phyloP scores from a whole-genome alignment of 768 basidiomycete genomes.

The Cystobasidium onofrii region DNA sequence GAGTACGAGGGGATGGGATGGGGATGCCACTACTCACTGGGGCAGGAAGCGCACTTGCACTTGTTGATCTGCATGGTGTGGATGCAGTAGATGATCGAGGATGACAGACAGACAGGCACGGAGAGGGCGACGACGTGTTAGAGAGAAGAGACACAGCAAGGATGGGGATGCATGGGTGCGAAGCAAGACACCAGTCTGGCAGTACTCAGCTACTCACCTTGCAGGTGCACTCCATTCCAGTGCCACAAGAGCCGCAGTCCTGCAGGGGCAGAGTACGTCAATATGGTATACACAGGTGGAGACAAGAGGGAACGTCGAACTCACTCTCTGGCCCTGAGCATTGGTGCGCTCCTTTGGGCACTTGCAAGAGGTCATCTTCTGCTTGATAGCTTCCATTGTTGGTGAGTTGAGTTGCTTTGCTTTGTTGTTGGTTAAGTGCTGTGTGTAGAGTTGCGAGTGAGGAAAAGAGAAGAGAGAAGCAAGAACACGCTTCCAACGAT shows the following conservation, averaged over 20 bases:
- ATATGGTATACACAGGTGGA: too few species aligned
- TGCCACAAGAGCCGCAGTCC: neutral
- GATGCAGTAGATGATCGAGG: too few species aligned
- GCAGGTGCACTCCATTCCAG: neutral
- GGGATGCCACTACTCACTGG: neutral
- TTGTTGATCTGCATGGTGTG: neutral
- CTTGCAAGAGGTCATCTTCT: slow-evolving; percentile 4
- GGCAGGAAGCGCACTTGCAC: neutral
- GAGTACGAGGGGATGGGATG: neutral
- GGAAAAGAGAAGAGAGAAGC: neutral
- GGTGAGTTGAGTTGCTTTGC: neutral
- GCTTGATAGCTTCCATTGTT: slow-evolving; percentile 1
- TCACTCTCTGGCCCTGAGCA: neutral
- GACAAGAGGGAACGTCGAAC: neutral
- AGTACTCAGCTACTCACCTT: neutral
- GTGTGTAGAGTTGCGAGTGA: neutral
- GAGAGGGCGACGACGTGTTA: neutral
- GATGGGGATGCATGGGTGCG: neutral
- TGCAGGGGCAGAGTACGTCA: neutral
- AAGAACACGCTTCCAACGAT: neutral
- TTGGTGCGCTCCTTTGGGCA: neutral
- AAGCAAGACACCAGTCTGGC: neutral
- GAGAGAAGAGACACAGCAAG: neutral
- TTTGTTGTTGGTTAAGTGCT: neutral
- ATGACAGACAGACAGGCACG: neutral